These are phyloP conservation scores for Panellus pusillus DNA, from an alignment of 768 basidiomycete genomes.

Conservation along the genomic window DNA sequence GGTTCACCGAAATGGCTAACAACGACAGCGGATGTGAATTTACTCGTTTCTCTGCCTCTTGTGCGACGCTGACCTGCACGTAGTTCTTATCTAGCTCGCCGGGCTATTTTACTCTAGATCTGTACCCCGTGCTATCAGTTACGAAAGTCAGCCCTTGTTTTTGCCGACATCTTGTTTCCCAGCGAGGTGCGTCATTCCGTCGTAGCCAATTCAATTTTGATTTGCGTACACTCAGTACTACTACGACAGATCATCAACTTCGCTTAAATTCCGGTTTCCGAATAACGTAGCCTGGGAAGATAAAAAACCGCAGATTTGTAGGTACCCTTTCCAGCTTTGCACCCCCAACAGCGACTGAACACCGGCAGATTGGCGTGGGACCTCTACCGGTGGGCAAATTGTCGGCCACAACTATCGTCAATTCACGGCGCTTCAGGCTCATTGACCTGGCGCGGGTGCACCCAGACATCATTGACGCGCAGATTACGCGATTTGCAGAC, in stretches of 20 bases:
- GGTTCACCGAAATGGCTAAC: constrained; percentile 14
- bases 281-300: constrained; percentile 9
- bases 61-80: not conserved
- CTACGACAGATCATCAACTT: not conserved
- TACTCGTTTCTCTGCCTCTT: not conserved
- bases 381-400: constrained; percentile 11
- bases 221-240: constrained; percentile 3
- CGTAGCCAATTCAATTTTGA: not conserved
- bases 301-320: constrained; percentile 4
- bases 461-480: constrained; percentile 5
- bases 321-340: not conserved
- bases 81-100: constrained; percentile 12
- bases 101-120: constrained; percentile 4
- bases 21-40: constrained; percentile 13
- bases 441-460: not conserved
- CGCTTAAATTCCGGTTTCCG: not conserved
- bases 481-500: constrained; percentile 7
- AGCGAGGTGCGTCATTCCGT: constrained; percentile 2
- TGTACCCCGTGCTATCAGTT: constrained; percentile 13
- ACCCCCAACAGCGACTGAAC: not conserved
- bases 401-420: constrained; percentile 9
- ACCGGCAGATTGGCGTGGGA: constrained; percentile 14
- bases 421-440: constrained; percentile 17
- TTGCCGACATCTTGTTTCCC: constrained; percentile 16
- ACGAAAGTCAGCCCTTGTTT: constrained; percentile 14